A percentile compares a stretch with the other conserved stretches of the same genome.
phyloP scores from a whole-genome alignment of 345 rosid species.

The Camelina hispida region DNA sequence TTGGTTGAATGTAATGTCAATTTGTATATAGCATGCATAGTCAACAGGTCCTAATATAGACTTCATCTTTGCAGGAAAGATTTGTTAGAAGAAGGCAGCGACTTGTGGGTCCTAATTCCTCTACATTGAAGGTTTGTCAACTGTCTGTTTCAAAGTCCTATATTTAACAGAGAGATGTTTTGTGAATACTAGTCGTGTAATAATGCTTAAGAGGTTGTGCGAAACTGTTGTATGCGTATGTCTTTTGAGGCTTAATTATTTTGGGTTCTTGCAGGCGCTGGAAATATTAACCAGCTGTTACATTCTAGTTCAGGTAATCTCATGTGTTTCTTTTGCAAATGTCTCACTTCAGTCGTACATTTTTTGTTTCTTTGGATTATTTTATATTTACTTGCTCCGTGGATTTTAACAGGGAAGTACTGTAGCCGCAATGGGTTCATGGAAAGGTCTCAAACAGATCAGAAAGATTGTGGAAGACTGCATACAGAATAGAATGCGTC shows the following conservation, averaged over 20 bases:
- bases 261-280: slow-evolving; percentile 69
- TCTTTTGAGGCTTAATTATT: slow-evolving; percentile 33
- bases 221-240: neutral
- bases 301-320: slow-evolving; percentile 90
- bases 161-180: neutral
- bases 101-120: slow-evolving; percentile 88
- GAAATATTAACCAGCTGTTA: slow-evolving; percentile 88
- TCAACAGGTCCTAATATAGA: slow-evolving; percentile 9
- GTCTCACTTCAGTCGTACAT: neutral
- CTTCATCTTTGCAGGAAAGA: slow-evolving; percentile 66
- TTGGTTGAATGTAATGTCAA: neutral
- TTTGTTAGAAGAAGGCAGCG: slow-evolving; percentile 89
- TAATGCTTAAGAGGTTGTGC: neutral
- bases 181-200: slow-evolving; percentile 12
- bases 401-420: slow-evolving; percentile 70
- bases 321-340: slow-evolving; percentile 26
- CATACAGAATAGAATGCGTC: slow-evolving; percentile 77
- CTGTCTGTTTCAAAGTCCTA: neutral
- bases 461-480: slow-evolving; percentile 89
- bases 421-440: slow-evolving; percentile 92
- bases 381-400: slow-evolving; percentile 13
- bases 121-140: slow-evolving; percentile 78
- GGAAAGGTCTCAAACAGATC: slow-evolving; percentile 79
- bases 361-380: neutral
- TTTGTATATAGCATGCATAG: slow-evolving; percentile 7